Base-by-base conservation (phyloP, 2,329 filamentous ascomycete species). In the Hypoxylon sp. region DNA sequence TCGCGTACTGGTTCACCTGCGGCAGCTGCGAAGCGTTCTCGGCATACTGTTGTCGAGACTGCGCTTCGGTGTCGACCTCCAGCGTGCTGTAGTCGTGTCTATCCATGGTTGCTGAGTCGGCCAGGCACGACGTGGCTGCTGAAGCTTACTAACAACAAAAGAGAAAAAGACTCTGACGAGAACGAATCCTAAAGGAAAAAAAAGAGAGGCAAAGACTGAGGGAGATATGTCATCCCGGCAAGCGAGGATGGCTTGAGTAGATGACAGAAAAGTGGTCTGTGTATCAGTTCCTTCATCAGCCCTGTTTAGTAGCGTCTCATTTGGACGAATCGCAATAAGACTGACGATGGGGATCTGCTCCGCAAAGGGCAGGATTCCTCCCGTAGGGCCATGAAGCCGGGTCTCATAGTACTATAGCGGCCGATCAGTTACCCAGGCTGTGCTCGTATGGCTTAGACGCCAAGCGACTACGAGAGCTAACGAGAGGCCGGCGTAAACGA, bases 1-100 rank as follows among this genome's bases (percentile, higher is more conserved):
- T 49, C 29, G 60, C 62, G 31, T 55, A 4, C 2, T 57, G 55
- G 46, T 41, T 79, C 80, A 52, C 79, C 78, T 27, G 74, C 70
- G 54, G 77, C 70, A 58, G 77, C 15, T 48, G 55, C 11, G 31
- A 17, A 17, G 48, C 45, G 17, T 47, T 37, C 43, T 61, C 55
- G 33, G 52, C 55, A 31, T 53, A 58, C n/a, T 56, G 51, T 3
- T 48, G 47, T 40, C 52, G 60, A 3, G 47, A 27, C 21, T 58
- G 48, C 35, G 54, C 54, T n/a, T 61, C 48, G 8, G 45, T 51
- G 43, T 65, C 60, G 27, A 65, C 52, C 51, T 67, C 64, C 13
- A 67, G 24, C 17, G 60, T 65, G 18, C 64, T 67, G 48, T 67
- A 63, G 1, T 63, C 55, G 41, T 61, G 43, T 23, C 35, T 51